These are phyloP conservation scores for Rubroboletus pulcherrimus DNA, from an alignment of 768 basidiomycete genomes.

Conservation along the genomic window DNA sequence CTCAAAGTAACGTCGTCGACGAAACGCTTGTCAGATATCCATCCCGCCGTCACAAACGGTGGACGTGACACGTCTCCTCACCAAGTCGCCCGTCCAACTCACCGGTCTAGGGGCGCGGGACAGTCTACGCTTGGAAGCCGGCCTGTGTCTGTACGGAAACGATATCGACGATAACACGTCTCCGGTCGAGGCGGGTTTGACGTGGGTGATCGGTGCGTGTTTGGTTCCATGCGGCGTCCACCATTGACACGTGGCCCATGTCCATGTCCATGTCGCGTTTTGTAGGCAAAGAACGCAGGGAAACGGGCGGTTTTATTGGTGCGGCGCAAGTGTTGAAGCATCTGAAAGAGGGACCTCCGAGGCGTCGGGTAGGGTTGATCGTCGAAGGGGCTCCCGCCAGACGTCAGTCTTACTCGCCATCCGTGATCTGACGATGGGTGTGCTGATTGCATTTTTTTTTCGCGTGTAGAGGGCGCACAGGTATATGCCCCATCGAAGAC, in stretches of 20 bases:
- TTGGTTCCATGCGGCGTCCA: background rate
- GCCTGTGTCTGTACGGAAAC: conserved; percentile 94
- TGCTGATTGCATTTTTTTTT: background rate
- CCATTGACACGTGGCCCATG: background rate
- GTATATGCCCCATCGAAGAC: conserved; percentile 55
- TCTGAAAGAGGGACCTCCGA: conserved; percentile 72
- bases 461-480: conserved; percentile 65
- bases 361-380: conserved; percentile 76
- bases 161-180: conserved; percentile 85
- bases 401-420: conserved; percentile 41
- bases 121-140: conserved; percentile 91
- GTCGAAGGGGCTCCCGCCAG: conserved; percentile 85
- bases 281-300: conserved; percentile 78
- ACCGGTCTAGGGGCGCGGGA: conserved; percentile 92
- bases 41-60: conserved; percentile 76
- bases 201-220: conserved; percentile 85
- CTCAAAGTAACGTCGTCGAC: background rate
- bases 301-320: conserved; percentile 73
- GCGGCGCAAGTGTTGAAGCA: conserved; percentile 68
- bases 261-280: background rate
- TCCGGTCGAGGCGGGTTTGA: conserved; percentile 87
- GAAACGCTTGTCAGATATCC: conserved; percentile 60
- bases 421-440: background rate
- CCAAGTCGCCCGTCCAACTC: conserved; percentile 66
- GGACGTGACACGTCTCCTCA: conserved; percentile 60